Conservation (phyloP, 1,284 basidiomycete species). For the Tremellales sp. region DNA sequence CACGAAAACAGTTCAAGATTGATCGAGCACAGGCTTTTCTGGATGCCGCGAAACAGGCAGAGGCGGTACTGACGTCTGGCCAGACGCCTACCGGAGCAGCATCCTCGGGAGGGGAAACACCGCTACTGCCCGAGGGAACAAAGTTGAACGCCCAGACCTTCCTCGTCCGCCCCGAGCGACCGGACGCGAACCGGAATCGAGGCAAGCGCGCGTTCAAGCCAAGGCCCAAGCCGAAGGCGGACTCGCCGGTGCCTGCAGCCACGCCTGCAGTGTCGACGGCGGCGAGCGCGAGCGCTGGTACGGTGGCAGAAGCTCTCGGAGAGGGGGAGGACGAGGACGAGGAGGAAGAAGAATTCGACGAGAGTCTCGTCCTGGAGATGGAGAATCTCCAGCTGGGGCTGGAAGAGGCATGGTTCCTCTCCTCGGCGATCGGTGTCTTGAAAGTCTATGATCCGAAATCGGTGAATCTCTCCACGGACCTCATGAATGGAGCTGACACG, state of each 20-base stretch:
- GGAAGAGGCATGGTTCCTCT: constrained; percentile 87
- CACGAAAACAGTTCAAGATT: constrained; percentile 84
- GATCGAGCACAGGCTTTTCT: constrained; percentile 59
- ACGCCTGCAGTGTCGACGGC: background rate
- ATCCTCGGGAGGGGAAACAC: constrained; percentile 11
- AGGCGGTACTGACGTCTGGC: constrained; percentile 40
- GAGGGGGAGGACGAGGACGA: constrained; percentile 38
- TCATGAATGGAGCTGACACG: constrained; percentile 1
- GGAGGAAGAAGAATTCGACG: constrained; percentile 51
- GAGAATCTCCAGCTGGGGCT: constrained; percentile 91
- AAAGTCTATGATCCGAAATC: constrained; percentile 64
- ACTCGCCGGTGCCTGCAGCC: background rate
- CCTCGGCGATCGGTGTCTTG: constrained; percentile 78
- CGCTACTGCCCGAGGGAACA: constrained; percentile 19
- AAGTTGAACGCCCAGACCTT: constrained; percentile 46
- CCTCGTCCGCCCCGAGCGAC: constrained; percentile 45
- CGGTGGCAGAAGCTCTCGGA: background rate
- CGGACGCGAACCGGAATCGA: constrained; percentile 43
- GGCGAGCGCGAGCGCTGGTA: background rate
- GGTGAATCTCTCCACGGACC: constrained; percentile 50
- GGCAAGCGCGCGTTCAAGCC: constrained; percentile 40
- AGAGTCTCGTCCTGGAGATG: constrained; percentile 60
- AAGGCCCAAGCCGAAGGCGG: constrained; percentile 17
- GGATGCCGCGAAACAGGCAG: constrained; percentile 47
- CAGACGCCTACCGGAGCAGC: constrained; percentile 5